Evolutionary conservation across 2,329 filamentous ascomycete species (phyloP), one percentile per base, ranked within the genome.

Genomic region (Sarocladium kiliense): DNA sequence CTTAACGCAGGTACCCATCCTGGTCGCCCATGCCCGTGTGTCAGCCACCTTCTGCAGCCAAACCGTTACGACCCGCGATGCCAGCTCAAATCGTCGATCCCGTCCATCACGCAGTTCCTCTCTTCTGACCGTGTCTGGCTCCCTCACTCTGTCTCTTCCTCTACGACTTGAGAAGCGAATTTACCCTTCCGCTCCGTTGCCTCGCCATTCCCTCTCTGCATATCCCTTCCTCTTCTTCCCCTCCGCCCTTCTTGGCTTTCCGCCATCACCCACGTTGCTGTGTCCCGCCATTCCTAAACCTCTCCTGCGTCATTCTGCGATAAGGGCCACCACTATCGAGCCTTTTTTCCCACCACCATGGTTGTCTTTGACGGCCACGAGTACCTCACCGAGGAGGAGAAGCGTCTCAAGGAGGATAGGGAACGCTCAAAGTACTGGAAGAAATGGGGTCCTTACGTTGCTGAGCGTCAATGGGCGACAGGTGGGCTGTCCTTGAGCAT

Each of bases 391-490:
- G 86, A 89, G 71, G 93, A 97, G 75, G 93, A 97, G 78, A 88
- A 88, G 71, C 87, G 94, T 51, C 81, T 97, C 63, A 87, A 88
- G 67, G 85, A 96, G 67, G 93, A 97, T 72, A 84, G 86, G 57
- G 84, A 93, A 61, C 86, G 87, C 60, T 82, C 75, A 61, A 93
- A 90, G 71, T 97, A 97, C 77, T 97, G 93, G 93, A 97, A 97
- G 83, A 91, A 88, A 84, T 97, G 92, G 91, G 93, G 93, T 55
- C 87, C 92, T 23, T 97, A 97, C 67, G 87, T 96, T 64, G 85
- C 92, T 55, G 93, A 97, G 77, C 81, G 92, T 67, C 92, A 97
- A 77, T 97, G 93, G 93, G 91, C 92, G 56, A 96, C 91, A 62
- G 91, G 89, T 88, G 75, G 68, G 82, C 65, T 30, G 18, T 56